phyloP scores from a whole-genome alignment of 495 filamentous ascomycete genomes.

The Lophiostoma macrostomum region DNA sequence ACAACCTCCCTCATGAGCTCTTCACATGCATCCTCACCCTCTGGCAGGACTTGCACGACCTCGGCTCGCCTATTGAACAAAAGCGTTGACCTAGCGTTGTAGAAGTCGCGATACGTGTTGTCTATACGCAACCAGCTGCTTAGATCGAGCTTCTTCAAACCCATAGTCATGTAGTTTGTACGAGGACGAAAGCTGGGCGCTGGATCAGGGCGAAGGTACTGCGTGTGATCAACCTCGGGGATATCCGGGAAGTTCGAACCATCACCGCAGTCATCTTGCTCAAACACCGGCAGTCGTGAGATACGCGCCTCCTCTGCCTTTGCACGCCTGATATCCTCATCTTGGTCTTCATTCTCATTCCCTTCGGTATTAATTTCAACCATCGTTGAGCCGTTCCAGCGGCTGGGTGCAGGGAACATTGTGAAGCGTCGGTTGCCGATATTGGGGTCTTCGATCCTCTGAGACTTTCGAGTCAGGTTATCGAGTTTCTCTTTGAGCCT shows the following conservation, averaged over 20 bases:
- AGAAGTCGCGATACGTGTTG: constrained; percentile 50
- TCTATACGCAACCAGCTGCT: constrained; percentile 57
- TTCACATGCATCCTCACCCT: constrained; percentile 49
- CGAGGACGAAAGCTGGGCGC: not conserved
- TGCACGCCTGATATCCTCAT: not conserved
- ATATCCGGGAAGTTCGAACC: constrained; percentile 12
- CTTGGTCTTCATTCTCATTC: not conserved
- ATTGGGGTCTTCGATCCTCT: not conserved
- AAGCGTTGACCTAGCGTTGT: constrained; percentile 46
- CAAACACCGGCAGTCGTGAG: constrained; percentile 4
- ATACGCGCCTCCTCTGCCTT: constrained; percentile 11
- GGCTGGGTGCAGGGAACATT: not conserved
- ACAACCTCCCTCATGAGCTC: constrained; percentile 53
- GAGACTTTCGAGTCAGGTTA: not conserved
- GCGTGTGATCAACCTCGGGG: not conserved
- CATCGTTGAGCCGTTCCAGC: not conserved
- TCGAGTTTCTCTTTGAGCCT: not conserved
- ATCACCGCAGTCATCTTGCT: constrained; percentile 22
- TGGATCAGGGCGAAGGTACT: not conserved
- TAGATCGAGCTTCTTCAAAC: constrained; percentile 51
- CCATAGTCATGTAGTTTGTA: constrained; percentile 48
- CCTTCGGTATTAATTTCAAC: not conserved
- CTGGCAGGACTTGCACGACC: constrained; percentile 51
- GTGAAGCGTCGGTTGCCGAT: not conserved
- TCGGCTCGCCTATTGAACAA: constrained; percentile 44